Conservation (phyloP, 805 yeast genomes). For the Candida andamanensis region DNA sequence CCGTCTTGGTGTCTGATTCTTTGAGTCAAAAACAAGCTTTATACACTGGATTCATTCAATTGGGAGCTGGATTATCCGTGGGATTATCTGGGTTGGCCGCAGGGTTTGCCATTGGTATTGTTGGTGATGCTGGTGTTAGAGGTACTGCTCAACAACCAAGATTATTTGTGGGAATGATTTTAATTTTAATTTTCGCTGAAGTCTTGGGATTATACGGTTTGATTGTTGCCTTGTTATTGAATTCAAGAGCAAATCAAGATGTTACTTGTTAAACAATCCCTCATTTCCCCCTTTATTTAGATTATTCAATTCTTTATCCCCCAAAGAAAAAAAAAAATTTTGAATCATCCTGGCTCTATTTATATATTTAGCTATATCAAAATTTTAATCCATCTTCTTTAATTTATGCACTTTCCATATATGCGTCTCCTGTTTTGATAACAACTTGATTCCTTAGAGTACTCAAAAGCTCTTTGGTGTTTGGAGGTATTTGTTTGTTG, state of each 20-base stretch:
- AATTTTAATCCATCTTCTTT: too few relatives aligned
- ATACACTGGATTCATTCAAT: constrained; percentile 95
- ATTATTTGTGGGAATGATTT: constrained; percentile 96
- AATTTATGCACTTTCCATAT: constrained; percentile 16
- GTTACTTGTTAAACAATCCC: constrained; percentile 61
- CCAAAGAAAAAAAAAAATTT: constrained; percentile 1
- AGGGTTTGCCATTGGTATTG: constrained; percentile 98
- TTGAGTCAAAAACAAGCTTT: constrained; percentile 87
- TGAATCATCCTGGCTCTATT: background rate
- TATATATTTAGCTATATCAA: background rate
- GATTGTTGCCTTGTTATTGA: constrained; percentile 94
- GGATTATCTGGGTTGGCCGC: constrained; percentile 98
- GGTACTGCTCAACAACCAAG: constrained; percentile 98
- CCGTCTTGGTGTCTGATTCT: constrained; percentile 88
- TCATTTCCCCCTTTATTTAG: background rate
- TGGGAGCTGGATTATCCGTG: constrained; percentile 96
- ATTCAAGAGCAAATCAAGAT: constrained; percentile 95
- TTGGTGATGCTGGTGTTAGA: constrained; percentile 99
- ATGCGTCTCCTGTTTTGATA: constrained; percentile 30
- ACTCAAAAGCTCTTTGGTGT: constrained; percentile 20
- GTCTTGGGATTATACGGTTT: constrained; percentile 97
- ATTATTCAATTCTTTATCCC: constrained; percentile 1
- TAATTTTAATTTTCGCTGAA: constrained; percentile 97
- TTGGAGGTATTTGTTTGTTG: constrained; percentile 16
- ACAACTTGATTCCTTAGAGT: constrained; percentile 28